Percentiles rank a stretch among this genome's conserved stretches.
These are phyloP conservation scores for Spizellomyces punctatus DNA, from an alignment of 192 early-diverging fungal genomes.

Conservation along the genomic window DNA sequence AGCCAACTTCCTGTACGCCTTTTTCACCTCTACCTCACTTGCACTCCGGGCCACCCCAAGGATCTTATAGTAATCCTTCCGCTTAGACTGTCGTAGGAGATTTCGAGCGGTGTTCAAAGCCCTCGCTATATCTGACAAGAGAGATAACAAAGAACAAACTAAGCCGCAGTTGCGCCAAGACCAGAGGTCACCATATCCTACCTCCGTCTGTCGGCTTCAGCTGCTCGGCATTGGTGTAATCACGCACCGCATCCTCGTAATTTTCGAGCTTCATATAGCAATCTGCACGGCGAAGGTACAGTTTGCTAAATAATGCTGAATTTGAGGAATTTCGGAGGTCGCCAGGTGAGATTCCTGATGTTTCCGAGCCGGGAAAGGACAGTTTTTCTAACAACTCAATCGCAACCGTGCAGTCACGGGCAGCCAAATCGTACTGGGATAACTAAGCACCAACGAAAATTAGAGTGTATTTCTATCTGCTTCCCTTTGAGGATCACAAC, in stretches of 20 bases:
- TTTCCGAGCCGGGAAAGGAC: constrained; percentile 32
- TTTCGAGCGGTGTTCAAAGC: constrained; percentile 64
- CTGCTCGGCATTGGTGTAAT: constrained; percentile 65
- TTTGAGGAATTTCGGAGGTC: constrained; percentile 38
- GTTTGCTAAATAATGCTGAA: constrained; percentile 69
- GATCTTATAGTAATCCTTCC: constrained; percentile 97
- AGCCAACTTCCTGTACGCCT: constrained; percentile 67
- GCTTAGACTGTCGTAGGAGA: constrained; percentile 69
- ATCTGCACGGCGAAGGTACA: constrained; percentile 77
- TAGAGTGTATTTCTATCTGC: not conserved
- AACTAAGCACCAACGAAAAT: constrained; percentile 34
- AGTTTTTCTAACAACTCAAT: constrained; percentile 58
- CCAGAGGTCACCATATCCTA: constrained; percentile 27
- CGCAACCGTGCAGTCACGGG: constrained; percentile 67
- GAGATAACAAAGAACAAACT: not conserved
- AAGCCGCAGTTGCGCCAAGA: not conserved
- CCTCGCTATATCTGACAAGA: constrained; percentile 42
- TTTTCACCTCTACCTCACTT: constrained; percentile 68
- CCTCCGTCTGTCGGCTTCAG: constrained; percentile 65
- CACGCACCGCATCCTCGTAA: constrained; percentile 79
- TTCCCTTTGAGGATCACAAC: not conserved
- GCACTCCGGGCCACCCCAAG: constrained; percentile 76
- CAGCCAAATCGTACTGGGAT: constrained; percentile 54
- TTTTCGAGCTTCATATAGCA: constrained; percentile 69
- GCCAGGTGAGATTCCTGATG: constrained; percentile 26